phyloP scores from a whole-genome alignment of 495 filamentous ascomycete species.

The Rhypophila decipiens region DNA sequence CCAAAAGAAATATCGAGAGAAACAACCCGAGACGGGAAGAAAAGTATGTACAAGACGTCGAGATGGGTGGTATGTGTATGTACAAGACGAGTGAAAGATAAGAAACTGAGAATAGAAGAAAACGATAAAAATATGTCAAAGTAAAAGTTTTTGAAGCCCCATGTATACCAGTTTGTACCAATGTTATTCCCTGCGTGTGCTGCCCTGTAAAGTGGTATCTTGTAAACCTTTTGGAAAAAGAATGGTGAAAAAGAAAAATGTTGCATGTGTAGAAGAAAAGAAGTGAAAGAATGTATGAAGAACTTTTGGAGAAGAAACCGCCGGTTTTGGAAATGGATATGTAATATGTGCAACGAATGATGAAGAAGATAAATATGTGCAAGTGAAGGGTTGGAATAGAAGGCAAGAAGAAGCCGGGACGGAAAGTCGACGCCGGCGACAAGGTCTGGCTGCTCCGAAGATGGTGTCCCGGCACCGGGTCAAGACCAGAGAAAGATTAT shows the following conservation, averaged over 20 bases:
- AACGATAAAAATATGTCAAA: constrained; percentile 2
- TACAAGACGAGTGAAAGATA: neutral
- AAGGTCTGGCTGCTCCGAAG: neutral
- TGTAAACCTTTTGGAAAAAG: neutral
- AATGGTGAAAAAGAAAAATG: neutral
- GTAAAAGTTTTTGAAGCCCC: neutral
- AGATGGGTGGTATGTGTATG: neutral
- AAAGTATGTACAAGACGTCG: constrained; percentile 1
- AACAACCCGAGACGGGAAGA: neutral
- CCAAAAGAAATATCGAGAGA: neutral
- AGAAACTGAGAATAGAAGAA: neutral
- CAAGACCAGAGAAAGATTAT: neutral
- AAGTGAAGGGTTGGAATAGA: neutral
- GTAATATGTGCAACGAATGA: too few species aligned
- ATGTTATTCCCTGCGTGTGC: constrained; percentile 15
- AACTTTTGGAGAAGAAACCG: neutral
- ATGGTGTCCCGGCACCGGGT: neutral
- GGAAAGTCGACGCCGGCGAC: neutral
- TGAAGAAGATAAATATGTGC: neutral
- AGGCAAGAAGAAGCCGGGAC: neutral
- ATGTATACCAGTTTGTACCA: neutral
- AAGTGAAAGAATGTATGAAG: neutral
- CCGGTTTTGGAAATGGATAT: too few species aligned
- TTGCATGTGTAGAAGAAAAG: neutral
- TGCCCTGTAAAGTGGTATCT: constrained; percentile 5